Conservation (phyloP, 140 eudicot genomes). For the Stevia rebaudiana region DNA sequence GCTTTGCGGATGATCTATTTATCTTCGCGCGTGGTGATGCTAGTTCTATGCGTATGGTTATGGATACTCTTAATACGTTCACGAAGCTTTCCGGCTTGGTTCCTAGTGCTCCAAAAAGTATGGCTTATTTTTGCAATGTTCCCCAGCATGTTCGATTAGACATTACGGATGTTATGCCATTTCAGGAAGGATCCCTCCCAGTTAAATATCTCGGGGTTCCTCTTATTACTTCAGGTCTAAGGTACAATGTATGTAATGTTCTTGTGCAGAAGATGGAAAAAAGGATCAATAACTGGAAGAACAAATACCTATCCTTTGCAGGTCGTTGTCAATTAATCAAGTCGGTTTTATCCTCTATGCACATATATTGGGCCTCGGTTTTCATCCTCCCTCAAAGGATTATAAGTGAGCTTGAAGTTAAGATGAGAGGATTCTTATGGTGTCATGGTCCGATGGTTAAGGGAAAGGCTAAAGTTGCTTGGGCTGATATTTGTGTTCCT, state of each 20-base stretch:
- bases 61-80: background rate
- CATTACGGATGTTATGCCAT: background rate
- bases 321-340: background rate
- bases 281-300: background rate
- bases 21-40: background rate
- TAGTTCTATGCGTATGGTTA: background rate
- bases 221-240: background rate
- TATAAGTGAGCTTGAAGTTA: background rate
- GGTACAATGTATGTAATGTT: background rate
- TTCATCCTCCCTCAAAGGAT: background rate
- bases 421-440: background rate
- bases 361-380: background rate
- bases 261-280: background rate
- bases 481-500: background rate
- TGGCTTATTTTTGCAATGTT: background rate
- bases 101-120: background rate
- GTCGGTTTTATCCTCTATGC: background rate
- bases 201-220: background rate
- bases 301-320: background rate
- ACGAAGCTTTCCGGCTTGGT: too few species aligned
- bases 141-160: accelerated
- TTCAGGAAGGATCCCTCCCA: background rate
- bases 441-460: background rate
- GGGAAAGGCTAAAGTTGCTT: background rate
- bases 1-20: background rate